Evolutionary conservation across 208 protist species (phyloP), one percentile per base, ranked within the genome.

Genomic region (Acanthamoeba sp.): DNA sequence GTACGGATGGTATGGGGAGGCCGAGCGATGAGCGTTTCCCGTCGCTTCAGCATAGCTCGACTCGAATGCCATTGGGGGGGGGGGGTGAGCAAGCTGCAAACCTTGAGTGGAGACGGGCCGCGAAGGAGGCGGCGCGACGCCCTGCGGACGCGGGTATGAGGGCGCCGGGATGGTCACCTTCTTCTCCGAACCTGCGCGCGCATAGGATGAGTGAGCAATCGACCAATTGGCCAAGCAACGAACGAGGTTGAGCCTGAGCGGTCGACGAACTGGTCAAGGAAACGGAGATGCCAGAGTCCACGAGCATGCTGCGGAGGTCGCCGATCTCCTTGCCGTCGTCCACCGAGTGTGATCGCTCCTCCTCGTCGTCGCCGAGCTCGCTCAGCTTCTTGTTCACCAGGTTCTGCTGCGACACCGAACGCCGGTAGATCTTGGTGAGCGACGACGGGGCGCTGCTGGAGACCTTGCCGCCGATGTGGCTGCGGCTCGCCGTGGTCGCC

Each of bases 381-480:
- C 57, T 64, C 16, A 78, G 66, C 66, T 78, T 78, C 34, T 64
- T 64, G 24, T 64, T 64, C 24, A 64, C 57, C 57, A 78, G 32
- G 66, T 78, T 42, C 29, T 42, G 34, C 36, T 78, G 66, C 18
- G 66, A 78, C 9, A 78, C 66, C 29, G 66, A 78, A 7, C 66
- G 66, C 5, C 66, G 66, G 32, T 78, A 42, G 29, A 78, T 20
- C 66, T 78, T 78, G 16, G 48, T 18, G 66, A 78, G 66, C 66
- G 66, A 71, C n/a, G 62, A 34, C 62, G 62, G n/a, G 62, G 22
- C 24, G 62, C 22, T 34, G 62, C 22, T 34, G 24, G 66, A 7
- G 27, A 32, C n/a, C 66, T 38, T 20, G 66, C 66, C 36, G 22
- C 29, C 66, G 34, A 78, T 78, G 36, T 78, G 66, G 36, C 66